Evolutionary conservation across 441 rosid species (phyloP).

Genomic region (Gossypium aridum): DNA sequence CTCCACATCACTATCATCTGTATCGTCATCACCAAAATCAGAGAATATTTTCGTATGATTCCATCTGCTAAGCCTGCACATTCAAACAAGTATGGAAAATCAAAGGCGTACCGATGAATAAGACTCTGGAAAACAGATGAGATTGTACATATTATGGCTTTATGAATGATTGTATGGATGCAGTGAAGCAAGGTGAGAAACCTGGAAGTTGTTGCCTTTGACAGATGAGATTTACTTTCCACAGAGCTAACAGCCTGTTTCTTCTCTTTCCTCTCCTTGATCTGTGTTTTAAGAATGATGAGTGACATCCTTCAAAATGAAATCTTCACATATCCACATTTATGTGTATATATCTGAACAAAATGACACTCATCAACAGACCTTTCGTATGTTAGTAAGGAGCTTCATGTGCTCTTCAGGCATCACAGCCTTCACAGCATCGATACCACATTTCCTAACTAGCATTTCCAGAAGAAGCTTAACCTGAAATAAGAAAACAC

Average conservation of each 20-base stretch:
- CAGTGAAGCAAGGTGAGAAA: slow-evolving; percentile 17
- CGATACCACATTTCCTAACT: slow-evolving; percentile 81
- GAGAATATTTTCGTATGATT: slow-evolving; percentile 90
- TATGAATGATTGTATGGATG: neutral
- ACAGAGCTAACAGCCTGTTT: slow-evolving; percentile 49
- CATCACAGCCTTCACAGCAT: slow-evolving; percentile 94
- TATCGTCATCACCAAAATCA: slow-evolving; percentile 60
- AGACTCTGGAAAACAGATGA: neutral
- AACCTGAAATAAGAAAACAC: slow-evolving; percentile 36
- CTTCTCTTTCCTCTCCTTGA: slow-evolving; percentile 76
- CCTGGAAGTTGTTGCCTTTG: slow-evolving; percentile 84
- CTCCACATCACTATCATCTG: slow-evolving; percentile 40
- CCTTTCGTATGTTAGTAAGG: slow-evolving; percentile 89
- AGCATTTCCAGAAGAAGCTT: slow-evolving; percentile 95
- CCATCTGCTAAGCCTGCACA: slow-evolving; percentile 77
- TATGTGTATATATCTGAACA: neutral
- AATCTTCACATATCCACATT: slow-evolving; percentile 1
- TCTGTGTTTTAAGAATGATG: slow-evolving; percentile 34
- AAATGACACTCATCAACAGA: slow-evolving; percentile 18
- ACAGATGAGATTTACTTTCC: slow-evolving; percentile 60
- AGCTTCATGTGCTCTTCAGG: slow-evolving; percentile 96
- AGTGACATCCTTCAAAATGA: slow-evolving; percentile 12
- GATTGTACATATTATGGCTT: neutral
- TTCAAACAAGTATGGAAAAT: neutral
- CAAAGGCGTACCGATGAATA: neutral